phyloP scores from a whole-genome alignment of 768 basidiomycete species.

The Agrocybe chaxingu region DNA sequence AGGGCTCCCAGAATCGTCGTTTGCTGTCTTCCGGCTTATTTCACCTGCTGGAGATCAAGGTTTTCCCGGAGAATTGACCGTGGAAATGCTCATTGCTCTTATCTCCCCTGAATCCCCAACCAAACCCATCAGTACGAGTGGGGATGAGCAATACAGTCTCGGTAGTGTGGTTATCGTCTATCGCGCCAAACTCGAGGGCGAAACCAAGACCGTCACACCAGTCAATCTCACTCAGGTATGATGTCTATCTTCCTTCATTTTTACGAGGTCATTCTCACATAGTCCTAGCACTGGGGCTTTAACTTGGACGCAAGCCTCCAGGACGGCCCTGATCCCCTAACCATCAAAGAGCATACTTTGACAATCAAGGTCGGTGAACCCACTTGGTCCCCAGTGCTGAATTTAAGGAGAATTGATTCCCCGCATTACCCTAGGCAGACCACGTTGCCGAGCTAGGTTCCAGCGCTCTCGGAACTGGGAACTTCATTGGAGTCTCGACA shows the following conservation, averaged over 20 bases:
- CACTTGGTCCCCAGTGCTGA: not conserved
- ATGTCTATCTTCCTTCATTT: conserved; percentile 2
- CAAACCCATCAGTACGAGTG: conserved; percentile 7
- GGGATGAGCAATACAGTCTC: conserved; percentile 41
- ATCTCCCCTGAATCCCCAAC: conserved; percentile 27
- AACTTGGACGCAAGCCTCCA: conserved; percentile 70
- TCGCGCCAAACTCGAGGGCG: conserved; percentile 59
- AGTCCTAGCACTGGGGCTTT: conserved; percentile 73
- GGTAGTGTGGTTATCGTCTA: conserved; percentile 69
- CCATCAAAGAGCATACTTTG: conserved; percentile 48
- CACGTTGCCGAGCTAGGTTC: conserved; percentile 50
- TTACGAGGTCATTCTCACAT: conserved; percentile 1
- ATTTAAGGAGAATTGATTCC: conserved; percentile 2
- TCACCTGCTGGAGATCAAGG: conserved; percentile 72
- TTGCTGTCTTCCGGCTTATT: conserved; percentile 53
- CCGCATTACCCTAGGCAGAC: conserved; percentile 38
- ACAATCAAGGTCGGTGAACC: conserved; percentile 33
- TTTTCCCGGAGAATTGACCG: conserved; percentile 56
- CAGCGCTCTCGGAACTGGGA: conserved; percentile 50
- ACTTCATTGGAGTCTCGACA: conserved; percentile 41
- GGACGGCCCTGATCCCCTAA: conserved; percentile 37
- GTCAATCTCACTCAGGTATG: conserved; percentile 74
- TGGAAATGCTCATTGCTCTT: conserved; percentile 56
- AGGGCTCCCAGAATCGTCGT: conserved; percentile 24
- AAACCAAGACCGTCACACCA: conserved; percentile 54